Evolutionary conservation across 805 yeast species (phyloP), one percentile per base, ranked within the genome.

Genomic region (Candida alai): DNA sequence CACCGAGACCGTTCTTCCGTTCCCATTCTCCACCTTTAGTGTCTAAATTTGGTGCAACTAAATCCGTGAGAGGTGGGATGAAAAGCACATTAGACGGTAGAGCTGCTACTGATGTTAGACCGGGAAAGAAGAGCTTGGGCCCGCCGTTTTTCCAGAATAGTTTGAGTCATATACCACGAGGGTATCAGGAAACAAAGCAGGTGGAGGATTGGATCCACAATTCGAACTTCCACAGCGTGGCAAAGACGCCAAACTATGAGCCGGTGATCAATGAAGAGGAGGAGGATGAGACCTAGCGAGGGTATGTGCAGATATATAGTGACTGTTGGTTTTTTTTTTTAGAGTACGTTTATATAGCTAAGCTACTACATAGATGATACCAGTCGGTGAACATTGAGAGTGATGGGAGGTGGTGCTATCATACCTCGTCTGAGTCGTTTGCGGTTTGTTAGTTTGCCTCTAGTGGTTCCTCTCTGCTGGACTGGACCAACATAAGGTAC

Each of bases 191-290:
- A 13, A 34, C 37, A 6, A 25, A 21, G 19, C 38, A 37, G 17
- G 41, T 37, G 19, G 35, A 37, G 16, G 38, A 34, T 24, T 37
- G 41, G 41, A 13, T 34, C 17, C 29, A 24, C 17, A 28, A 23
- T 28, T 30, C 33, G 4, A 20, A 24, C 6, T 29, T 29, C 12
- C 32, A 29, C n/a, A 24, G 9, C 16, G 13, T 7, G 6, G 22
- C 28, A 13, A 42, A 42, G 24, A 26, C 16, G 4, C 32, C 41
- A 4, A 21, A 26, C 10, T 42, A 39, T 23, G 41, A 33, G 24
- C 45, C 45, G 7, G 40, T 42, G 8, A 39, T 42, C 13, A 33
- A 40, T 27, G 45, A 42, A 27, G 45, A 42, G 23, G 45, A 42
- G 5, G 45, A 42, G 13, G 36, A 19, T 19, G 42, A 34, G n/a